Evolutionary conservation across 169 alveolate species (phyloP).

Genomic region (Cyclospora cayetanensis): DNA sequence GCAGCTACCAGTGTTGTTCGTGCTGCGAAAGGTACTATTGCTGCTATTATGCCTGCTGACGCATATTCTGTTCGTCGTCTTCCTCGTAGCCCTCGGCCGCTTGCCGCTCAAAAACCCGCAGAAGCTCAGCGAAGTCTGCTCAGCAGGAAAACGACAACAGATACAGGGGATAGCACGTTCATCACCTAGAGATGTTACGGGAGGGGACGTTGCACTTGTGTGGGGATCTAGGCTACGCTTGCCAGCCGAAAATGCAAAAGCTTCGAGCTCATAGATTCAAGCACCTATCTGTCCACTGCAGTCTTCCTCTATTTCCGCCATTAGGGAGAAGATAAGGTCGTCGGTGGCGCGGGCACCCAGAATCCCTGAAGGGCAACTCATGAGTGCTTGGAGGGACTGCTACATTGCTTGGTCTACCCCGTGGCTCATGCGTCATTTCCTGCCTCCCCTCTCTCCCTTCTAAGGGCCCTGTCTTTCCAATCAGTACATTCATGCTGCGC

Average conservation of each 20-base stretch:
- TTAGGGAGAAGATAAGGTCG: constrained; percentile 31
- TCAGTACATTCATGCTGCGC: too few species aligned
- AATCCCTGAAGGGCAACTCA: not conserved
- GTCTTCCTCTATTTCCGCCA: constrained; percentile 67
- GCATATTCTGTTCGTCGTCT: not conserved
- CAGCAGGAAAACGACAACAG: not conserved
- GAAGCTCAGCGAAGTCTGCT: not conserved
- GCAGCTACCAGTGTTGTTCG: not conserved
- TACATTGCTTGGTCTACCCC: too few species aligned
- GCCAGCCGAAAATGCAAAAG: too few species aligned
- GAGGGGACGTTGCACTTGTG: too few species aligned
- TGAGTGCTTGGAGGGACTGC: too few species aligned
- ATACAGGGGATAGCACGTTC: too few species aligned
- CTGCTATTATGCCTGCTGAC: constrained; percentile 7
- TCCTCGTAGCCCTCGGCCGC: constrained; percentile 9
- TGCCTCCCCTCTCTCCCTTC: too few species aligned
- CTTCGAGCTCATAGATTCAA: not conserved
- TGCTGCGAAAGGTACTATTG: constrained; percentile 30
- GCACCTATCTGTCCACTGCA: constrained; percentile 61
- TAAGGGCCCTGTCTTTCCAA: too few species aligned
- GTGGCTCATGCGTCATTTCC: too few species aligned
- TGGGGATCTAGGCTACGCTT: not conserved
- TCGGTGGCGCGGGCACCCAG: constrained; percentile 40
- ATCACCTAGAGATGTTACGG: too few species aligned
- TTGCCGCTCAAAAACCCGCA: constrained; percentile 5